Evolutionary conservation across 2,329 filamentous ascomycete species (phyloP).

Genomic region (Ophiostoma sp.): DNA sequence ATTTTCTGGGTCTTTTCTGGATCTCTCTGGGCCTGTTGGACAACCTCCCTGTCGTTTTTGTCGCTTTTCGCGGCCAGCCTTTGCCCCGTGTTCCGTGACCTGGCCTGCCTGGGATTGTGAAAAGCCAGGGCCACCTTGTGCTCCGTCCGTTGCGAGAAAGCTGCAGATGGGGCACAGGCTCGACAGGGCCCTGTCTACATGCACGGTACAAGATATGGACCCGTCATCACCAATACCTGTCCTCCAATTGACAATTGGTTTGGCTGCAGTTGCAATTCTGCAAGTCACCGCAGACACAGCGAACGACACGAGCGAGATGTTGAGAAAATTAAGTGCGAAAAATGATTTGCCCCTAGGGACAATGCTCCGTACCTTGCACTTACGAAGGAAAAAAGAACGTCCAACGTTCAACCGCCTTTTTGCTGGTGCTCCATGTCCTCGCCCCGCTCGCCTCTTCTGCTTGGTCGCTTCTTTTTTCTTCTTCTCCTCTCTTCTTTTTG

Average conservation of each 20-base stretch:
- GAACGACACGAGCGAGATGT: neutral
- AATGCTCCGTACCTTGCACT: constrained; percentile 1
- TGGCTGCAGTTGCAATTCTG: neutral
- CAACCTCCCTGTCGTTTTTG: neutral
- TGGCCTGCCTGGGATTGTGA: neutral
- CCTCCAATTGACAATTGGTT: neutral
- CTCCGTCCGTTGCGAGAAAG: neutral
- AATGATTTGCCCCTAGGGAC: neutral
- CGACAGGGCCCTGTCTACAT: neutral
- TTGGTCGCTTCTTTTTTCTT: neutral
- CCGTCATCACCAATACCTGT: neutral
- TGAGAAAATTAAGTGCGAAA: neutral
- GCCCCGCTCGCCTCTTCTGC: neutral
- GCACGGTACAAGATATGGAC: too few species aligned
- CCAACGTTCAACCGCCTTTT: neutral
- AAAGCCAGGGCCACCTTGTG: neutral
- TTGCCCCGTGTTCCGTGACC: neutral
- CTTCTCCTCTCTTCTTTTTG: neutral
- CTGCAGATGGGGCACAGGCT: neutral
- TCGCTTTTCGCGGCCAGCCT: neutral
- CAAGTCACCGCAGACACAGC: neutral
- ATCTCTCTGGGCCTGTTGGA: neutral
- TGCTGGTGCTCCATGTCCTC: neutral
- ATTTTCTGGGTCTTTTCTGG: neutral
- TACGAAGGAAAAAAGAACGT: neutral